phyloP scores from a whole-genome alignment of 768 basidiomycete species.

The Lactarius evosmus region DNA sequence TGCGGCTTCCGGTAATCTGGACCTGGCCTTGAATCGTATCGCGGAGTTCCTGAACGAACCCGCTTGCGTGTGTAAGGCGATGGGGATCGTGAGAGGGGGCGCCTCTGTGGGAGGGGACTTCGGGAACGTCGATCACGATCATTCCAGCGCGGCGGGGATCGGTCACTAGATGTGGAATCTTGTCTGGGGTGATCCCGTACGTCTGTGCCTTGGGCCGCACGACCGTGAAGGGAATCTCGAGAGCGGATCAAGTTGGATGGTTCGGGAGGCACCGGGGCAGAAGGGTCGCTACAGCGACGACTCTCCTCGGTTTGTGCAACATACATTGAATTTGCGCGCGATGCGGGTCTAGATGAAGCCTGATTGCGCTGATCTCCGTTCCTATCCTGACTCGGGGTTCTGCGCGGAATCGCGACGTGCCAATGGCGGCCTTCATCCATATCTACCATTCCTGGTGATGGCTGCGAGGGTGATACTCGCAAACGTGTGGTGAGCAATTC shows the following conservation, averaged over 20 bases:
- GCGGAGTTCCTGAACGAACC: conserved; percentile 11
- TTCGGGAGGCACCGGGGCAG: background rate
- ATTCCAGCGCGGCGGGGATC: conserved; percentile 6
- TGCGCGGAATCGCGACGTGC: background rate
- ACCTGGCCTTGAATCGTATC: conserved; percentile 1
- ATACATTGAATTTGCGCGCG: background rate
- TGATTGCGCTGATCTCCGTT: background rate
- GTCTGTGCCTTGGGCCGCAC: background rate
- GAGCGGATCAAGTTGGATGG: background rate
- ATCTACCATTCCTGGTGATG: background rate
- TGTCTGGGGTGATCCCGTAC: background rate
- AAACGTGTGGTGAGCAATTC: background rate
- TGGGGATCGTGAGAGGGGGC: conserved; percentile 12
- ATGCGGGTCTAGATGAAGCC: background rate
- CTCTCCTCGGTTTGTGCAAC: conserved; percentile 4
- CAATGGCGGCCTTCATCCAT: background rate
- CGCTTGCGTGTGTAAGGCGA: conserved; percentile 16
- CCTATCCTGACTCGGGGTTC: conserved; percentile 10
- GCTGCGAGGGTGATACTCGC: background rate
- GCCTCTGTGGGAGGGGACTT: background rate
- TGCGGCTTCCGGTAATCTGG: background rate
- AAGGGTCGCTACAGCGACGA: background rate
- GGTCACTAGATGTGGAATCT: conserved; percentile 9
- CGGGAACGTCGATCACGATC: conserved; percentile 8
- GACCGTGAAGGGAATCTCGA: background rate